Conservation (phyloP, 805 yeast genomes). For the Wickerhamomyces ciferrii region DNA sequence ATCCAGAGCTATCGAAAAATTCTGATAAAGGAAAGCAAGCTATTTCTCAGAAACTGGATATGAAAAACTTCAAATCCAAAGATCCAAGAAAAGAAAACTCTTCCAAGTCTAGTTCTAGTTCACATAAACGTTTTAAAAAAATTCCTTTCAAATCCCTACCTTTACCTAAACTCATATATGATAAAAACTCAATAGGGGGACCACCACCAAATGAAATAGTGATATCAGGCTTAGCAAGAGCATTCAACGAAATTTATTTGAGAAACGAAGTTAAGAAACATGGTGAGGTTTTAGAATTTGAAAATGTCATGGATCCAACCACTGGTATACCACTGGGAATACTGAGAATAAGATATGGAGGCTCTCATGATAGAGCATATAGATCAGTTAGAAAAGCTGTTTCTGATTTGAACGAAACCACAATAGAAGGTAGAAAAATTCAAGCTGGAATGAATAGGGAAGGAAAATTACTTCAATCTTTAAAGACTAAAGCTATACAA, state of each 20-base stretch:
- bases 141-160: conserved; percentile 38
- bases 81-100: conserved; percentile 37
- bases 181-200: conserved; percentile 69
- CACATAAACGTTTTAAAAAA: conserved; percentile 33
- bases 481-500: conserved; percentile 5
- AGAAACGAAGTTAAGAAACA: conserved; percentile 52
- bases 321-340: conserved; percentile 80
- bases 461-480: conserved; percentile 31
- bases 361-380: conserved; percentile 40
- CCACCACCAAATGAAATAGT: conserved; percentile 69
- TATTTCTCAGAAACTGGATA: conserved; percentile 24
- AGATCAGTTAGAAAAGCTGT: conserved; percentile 41
- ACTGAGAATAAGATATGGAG: conserved; percentile 57
- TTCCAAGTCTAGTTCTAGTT: conserved; percentile 7
- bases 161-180: conserved; percentile 37
- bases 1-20: conserved; percentile 44
- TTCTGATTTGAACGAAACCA: conserved; percentile 32
- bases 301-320: conserved; percentile 59
- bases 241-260: conserved; percentile 39
- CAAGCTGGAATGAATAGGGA: conserved; percentile 48
- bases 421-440: conserved; percentile 47
- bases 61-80: conserved; percentile 6
- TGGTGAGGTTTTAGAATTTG: conserved; percentile 60
- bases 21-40: conserved; percentile 30
- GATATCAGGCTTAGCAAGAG: conserved; percentile 58